These are phyloP conservation scores for Camelina laxa DNA, from an alignment of 345 rosid genomes.

Conservation along the genomic window DNA sequence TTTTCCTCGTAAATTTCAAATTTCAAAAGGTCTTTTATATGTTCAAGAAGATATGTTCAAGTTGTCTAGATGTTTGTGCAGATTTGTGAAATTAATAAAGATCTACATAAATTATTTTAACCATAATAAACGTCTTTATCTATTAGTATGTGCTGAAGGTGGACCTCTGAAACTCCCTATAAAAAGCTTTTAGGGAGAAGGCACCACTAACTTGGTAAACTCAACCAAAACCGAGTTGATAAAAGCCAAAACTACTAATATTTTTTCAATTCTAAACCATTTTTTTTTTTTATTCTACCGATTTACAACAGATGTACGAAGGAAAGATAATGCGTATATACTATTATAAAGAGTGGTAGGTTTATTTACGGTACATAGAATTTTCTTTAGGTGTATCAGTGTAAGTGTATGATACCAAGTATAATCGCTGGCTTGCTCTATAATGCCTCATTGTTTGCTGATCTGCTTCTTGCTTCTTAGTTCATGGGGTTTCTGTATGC, in stretches of 20 bases:
- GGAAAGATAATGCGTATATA: slow-evolving; percentile 11
- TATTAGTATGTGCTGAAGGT: slow-evolving; percentile 23
- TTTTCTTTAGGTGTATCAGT: slow-evolving; percentile 12
- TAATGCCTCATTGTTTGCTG: slow-evolving; percentile 9
- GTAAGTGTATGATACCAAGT: slow-evolving; percentile 4
- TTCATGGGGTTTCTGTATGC: slow-evolving; percentile 31
- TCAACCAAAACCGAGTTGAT: slow-evolving; percentile 30
- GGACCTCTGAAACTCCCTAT: slow-evolving; percentile 23
- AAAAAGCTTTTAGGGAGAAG: slow-evolving; percentile 29
- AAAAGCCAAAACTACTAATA: slow-evolving; percentile 13
- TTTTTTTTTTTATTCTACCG: neutral
- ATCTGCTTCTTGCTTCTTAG: slow-evolving; percentile 27
- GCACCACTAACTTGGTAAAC: slow-evolving; percentile 31
- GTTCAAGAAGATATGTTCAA: slow-evolving; percentile 27
- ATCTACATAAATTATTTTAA: neutral
- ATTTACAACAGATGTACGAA: slow-evolving; percentile 2
- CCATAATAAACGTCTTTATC: neutral
- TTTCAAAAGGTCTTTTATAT: slow-evolving; percentile 34
- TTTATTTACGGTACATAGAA: slow-evolving; percentile 4
- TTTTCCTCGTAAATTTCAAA: slow-evolving; percentile 39
- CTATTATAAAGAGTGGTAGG: slow-evolving; percentile 31
- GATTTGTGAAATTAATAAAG: slow-evolving; percentile 34
- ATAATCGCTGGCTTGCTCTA: slow-evolving; percentile 30
- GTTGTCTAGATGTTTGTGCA: slow-evolving; percentile 40
- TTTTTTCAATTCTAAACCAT: slow-evolving; percentile 17